A percentile compares a stretch with the other conserved stretches of the same genome.
These are phyloP conservation scores for Punica granatum DNA, from an alignment of 345 rosid genomes.

Conservation along the genomic window DNA sequence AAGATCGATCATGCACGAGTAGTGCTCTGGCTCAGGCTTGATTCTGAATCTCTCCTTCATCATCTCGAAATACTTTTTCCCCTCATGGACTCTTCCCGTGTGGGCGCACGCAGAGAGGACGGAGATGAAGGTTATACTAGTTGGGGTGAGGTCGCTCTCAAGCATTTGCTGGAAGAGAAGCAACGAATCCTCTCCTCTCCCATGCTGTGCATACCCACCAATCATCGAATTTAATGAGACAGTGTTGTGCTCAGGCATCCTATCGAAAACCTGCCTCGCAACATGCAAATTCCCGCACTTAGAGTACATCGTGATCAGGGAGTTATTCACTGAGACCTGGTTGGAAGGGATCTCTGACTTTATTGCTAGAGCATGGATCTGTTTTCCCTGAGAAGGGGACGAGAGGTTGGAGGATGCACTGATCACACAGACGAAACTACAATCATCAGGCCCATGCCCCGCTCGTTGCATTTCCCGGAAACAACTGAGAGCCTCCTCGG, in stretches of 20 bases:
- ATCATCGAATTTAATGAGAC: slow-evolving; percentile 75
- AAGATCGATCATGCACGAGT: slow-evolving; percentile 85
- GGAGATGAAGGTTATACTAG: slow-evolving; percentile 70
- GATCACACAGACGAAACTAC: slow-evolving; percentile 71
- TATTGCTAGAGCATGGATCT: slow-evolving; percentile 61
- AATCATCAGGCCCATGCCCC: slow-evolving; percentile 74
- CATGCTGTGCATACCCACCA: slow-evolving; percentile 80
- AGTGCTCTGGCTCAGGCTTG: slow-evolving; percentile 83
- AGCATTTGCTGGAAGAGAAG: slow-evolving; percentile 59
- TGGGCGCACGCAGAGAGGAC: slow-evolving; percentile 88
- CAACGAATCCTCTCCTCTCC: slow-evolving; percentile 48
- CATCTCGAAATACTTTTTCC: slow-evolving; percentile 48
- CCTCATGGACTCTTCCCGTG: slow-evolving; percentile 62
- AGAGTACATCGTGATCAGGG: slow-evolving; percentile 66
- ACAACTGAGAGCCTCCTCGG: slow-evolving; percentile 60
- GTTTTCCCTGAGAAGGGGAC: slow-evolving; percentile 76
- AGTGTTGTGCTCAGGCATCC: slow-evolving; percentile 54
- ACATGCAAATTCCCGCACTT: slow-evolving; percentile 66
- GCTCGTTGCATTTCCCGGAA: slow-evolving; percentile 49
- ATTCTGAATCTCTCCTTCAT: slow-evolving; percentile 61
- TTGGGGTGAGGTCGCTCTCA: slow-evolving; percentile 41
- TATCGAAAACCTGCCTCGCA: slow-evolving; percentile 57
- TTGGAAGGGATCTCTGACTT: slow-evolving; percentile 66
- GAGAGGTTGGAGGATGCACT: slow-evolving; percentile 72
- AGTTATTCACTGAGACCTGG: slow-evolving; percentile 57